A percentile compares a stretch with the other conserved stretches of the same genome.
These are phyloP conservation scores for Rhododendron vialii DNA, from an alignment of 148 eudicot genomes.

Conservation along the genomic window DNA sequence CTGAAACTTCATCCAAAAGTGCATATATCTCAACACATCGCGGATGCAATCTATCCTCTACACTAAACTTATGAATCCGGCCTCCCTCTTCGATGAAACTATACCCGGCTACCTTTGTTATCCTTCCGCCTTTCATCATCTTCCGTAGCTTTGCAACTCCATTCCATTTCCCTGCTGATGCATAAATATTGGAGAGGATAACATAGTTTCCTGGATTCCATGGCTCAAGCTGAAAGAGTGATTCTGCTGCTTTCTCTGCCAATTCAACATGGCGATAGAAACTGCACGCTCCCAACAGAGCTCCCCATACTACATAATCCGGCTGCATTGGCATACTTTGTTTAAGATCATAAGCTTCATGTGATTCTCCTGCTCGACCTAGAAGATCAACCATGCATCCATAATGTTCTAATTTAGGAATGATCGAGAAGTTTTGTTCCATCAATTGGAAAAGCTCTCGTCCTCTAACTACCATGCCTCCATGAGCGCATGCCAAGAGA, in stretches of 20 bases:
- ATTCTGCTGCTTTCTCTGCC: constrained; percentile 54
- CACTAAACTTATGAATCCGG: constrained; percentile 60
- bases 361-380: constrained; percentile 53
- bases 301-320: constrained; percentile 57
- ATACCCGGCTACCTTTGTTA: constrained; percentile 63
- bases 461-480: constrained; percentile 47
- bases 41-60: constrained; percentile 70
- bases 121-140: constrained; percentile 52
- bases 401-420: constrained; percentile 53
- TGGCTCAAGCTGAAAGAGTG: constrained; percentile 51
- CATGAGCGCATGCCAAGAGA: constrained; percentile 59
- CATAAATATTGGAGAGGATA: constrained; percentile 62
- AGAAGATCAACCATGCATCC: constrained; percentile 76
- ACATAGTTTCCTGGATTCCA: constrained; percentile 70
- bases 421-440: constrained; percentile 28
- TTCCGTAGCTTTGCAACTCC: constrained; percentile 56
- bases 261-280: constrained; percentile 41
- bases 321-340: constrained; percentile 42
- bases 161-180: constrained; percentile 40
- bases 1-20: constrained; percentile 35
- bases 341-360: constrained; percentile 44
- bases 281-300: constrained; percentile 60
- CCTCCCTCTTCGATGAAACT: constrained; percentile 75
- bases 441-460: constrained; percentile 39
- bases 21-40: constrained; percentile 43